Evolutionary conservation across 495 filamentous ascomycete species (phyloP).

Genomic region (Podospora anserina): DNA sequence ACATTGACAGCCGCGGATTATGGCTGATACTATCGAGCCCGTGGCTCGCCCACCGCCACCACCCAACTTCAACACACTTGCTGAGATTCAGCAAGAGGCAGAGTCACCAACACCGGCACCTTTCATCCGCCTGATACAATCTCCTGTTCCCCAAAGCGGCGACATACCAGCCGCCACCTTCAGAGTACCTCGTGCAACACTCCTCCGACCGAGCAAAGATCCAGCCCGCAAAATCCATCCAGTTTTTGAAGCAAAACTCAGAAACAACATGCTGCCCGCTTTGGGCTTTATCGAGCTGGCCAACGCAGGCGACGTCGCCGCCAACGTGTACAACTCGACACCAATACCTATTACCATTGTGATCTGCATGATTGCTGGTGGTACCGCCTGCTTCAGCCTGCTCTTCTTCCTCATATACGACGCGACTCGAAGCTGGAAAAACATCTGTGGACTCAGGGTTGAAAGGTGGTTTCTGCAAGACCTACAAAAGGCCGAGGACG

Average conservation of each 20-base stretch:
- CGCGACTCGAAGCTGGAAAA: constrained; percentile 41
- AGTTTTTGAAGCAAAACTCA: constrained; percentile 36
- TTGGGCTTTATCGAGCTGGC: constrained; percentile 52
- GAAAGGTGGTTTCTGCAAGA: constrained; percentile 38
- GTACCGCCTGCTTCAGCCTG: constrained; percentile 44
- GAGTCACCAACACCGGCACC: neutral
- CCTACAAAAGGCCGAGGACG: neutral
- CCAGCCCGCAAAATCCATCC: neutral
- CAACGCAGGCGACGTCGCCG: constrained; percentile 53
- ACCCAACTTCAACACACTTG: neutral
- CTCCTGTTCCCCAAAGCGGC: neutral
- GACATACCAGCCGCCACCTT: neutral
- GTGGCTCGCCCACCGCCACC: neutral
- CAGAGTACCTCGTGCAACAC: neutral
- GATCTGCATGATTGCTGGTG: constrained; percentile 50
- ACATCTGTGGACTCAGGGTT: constrained; percentile 39
- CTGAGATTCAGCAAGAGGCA: neutral
- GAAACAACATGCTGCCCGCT: constrained; percentile 47
- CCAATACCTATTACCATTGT: constrained; percentile 46
- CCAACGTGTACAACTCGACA: constrained; percentile 53
- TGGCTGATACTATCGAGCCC: neutral
- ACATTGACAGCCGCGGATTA: neutral
- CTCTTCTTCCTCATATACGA: constrained; percentile 45
- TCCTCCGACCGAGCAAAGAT: neutral
- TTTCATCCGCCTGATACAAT: neutral